These are phyloP conservation scores for Candida dajiaensis DNA, from an alignment of 805 yeast species.

Conservation along the genomic window DNA sequence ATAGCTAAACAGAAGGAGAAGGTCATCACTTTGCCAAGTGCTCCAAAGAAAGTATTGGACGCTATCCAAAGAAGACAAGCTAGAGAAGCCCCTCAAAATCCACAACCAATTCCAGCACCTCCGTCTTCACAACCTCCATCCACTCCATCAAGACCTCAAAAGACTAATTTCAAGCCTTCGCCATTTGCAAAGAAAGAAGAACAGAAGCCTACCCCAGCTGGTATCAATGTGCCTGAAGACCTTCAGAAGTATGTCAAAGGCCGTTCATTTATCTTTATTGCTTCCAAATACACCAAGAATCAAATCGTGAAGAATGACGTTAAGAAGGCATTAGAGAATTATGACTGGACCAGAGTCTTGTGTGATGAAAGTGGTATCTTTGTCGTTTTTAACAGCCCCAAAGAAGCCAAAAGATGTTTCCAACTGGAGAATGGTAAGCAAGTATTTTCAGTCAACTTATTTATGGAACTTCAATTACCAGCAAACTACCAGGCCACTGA, in stretches of 20 bases:
- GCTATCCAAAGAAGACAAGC: slow-evolving; percentile 9
- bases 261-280: slow-evolving; percentile 53
- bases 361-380: slow-evolving; percentile 63
- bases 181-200: not conserved
- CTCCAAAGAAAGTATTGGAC: slow-evolving; percentile 21
- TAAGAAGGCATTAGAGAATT: slow-evolving; percentile 49
- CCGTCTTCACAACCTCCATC: not conserved
- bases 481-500: slow-evolving; percentile 14
- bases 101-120: not conserved
- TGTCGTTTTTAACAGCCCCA: slow-evolving; percentile 56
- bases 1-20: slow-evolving; percentile 24
- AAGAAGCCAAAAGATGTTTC: slow-evolving; percentile 57
- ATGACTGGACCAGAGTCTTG: slow-evolving; percentile 61
- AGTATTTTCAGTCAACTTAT: slow-evolving; percentile 41
- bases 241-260: slow-evolving; percentile 44
- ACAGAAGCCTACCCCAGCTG: not conserved
- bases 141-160: not conserved
- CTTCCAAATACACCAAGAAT: slow-evolving; percentile 36
- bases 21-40: slow-evolving; percentile 14
- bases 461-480: slow-evolving; percentile 43
- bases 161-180: not conserved
- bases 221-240: slow-evolving; percentile 39
- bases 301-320: slow-evolving; percentile 48
- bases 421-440: slow-evolving; percentile 52
- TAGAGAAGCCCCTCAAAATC: not conserved